Conservation (phyloP, 176 grass and related monocot genomes). For the Eragrostis nindensis region DNA sequence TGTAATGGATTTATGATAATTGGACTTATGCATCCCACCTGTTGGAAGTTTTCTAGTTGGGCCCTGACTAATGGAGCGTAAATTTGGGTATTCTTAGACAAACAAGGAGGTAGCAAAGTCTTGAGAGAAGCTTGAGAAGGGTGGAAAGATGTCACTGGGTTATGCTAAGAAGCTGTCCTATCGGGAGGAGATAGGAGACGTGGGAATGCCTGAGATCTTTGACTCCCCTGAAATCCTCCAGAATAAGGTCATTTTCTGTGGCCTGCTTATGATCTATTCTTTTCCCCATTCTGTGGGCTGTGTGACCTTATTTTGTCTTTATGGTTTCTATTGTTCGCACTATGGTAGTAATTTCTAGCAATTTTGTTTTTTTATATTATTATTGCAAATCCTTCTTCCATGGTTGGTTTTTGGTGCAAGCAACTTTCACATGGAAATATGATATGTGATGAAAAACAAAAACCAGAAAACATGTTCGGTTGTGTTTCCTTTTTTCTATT, state of each 20-base stretch:
- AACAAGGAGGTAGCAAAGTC: background rate
- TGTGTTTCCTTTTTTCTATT: background rate
- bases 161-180: conserved; percentile 94
- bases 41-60: background rate
- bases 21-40: background rate
- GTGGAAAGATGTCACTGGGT: conserved; percentile 69
- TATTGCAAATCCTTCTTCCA: background rate
- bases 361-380: conserved; percentile 7
- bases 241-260: conserved; percentile 54
- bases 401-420: background rate
- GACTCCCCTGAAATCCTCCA: conserved; percentile 66
- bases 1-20: background rate
- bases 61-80: background rate
- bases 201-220: conserved; percentile 95
- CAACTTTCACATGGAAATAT: background rate
- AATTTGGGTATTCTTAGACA: conserved; percentile 19
- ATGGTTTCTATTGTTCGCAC: background rate
- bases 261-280: background rate
- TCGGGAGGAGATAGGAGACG: conserved; percentile 80
- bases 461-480: background rate
- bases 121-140: conserved; percentile 24
- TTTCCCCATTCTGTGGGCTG: background rate
- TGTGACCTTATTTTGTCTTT: conserved; percentile 10
- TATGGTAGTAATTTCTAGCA: background rate
- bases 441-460: background rate